Conservation (phyloP, 192 early-diverging fungal genomes). For the Lobosporangium transversale region DNA sequence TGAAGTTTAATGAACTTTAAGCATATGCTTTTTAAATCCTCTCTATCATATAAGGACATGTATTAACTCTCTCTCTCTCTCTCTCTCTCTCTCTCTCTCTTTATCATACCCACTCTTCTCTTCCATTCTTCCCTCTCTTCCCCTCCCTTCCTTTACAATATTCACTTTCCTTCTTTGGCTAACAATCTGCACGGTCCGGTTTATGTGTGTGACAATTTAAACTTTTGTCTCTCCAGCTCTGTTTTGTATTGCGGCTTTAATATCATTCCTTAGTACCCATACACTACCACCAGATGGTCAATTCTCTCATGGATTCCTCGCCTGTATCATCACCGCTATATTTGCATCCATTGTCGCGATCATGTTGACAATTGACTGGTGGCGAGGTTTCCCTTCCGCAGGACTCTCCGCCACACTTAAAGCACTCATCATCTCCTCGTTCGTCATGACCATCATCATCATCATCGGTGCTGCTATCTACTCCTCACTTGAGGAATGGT, state of each 20-base stretch:
- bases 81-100: too few species aligned
- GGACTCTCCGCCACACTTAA: slow-evolving; percentile 47
- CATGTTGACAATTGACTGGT: slow-evolving; percentile 51
- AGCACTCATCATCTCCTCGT: slow-evolving; percentile 48
- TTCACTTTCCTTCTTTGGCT: slow-evolving; percentile 4
- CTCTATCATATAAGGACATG: too few species aligned
- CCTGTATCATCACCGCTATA: slow-evolving; percentile 44
- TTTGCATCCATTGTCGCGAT: slow-evolving; percentile 34
- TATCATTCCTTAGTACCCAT: slow-evolving; percentile 32
- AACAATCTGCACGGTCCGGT: slow-evolving; percentile 34
- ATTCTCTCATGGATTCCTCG: slow-evolving; percentile 44
- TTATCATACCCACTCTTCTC: too few species aligned
- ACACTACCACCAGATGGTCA: slow-evolving; percentile 21
- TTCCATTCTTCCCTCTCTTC: too few species aligned
- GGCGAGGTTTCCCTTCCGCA: slow-evolving; percentile 33
- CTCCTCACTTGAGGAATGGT: slow-evolving; percentile 25
- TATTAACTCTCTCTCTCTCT: too few species aligned
- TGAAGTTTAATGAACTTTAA: too few species aligned
- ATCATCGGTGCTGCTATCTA: slow-evolving; percentile 50
- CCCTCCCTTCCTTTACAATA: too few species aligned
- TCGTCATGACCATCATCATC: slow-evolving; percentile 50
- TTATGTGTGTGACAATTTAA: slow-evolving; percentile 3
- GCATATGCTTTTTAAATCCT: too few species aligned
- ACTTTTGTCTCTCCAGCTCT: slow-evolving; percentile 6
- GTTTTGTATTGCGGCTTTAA: slow-evolving; percentile 37